phyloP scores from a whole-genome alignment of 192 early-diverging fungal genomes.

The Funneliformis mosseae region DNA sequence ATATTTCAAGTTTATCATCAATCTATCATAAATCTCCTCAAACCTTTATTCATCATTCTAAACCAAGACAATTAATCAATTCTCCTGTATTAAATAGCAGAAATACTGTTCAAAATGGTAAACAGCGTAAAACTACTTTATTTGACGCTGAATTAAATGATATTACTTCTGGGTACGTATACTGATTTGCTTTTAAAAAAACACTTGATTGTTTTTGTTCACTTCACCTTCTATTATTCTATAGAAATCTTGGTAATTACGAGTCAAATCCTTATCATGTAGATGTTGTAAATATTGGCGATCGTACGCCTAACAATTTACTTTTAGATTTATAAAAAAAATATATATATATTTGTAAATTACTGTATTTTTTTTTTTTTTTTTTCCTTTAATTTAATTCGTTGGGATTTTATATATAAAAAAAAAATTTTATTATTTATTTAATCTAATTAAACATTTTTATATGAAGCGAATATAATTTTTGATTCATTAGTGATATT shows the following conservation, averaged over 20 bases:
- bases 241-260: neutral
- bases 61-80: constrained; percentile 54
- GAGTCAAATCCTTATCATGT: constrained; percentile 8
- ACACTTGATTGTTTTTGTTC: neutral
- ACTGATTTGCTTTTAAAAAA: neutral
- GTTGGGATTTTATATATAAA: too few species aligned
- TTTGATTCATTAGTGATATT: too few species aligned
- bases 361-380: too few species aligned
- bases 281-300: constrained; percentile 14
- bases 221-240: neutral
- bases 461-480: too few species aligned
- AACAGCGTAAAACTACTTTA: neutral
- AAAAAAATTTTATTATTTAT: too few species aligned
- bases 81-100: constrained; percentile 50
- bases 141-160: constrained; percentile 1
- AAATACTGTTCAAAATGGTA: neutral
- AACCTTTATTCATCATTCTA: constrained; percentile 76
- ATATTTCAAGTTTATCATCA: constrained; percentile 86
- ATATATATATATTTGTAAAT: too few species aligned
- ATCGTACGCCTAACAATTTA: neutral
- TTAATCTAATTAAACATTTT: too few species aligned
- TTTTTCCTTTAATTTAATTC: too few species aligned
- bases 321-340: constrained; percentile 13
- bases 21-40: constrained; percentile 92
- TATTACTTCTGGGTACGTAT: neutral